phyloP scores from a whole-genome alignment of 1,284 basidiomycete species.

The Abortiporus biennis region DNA sequence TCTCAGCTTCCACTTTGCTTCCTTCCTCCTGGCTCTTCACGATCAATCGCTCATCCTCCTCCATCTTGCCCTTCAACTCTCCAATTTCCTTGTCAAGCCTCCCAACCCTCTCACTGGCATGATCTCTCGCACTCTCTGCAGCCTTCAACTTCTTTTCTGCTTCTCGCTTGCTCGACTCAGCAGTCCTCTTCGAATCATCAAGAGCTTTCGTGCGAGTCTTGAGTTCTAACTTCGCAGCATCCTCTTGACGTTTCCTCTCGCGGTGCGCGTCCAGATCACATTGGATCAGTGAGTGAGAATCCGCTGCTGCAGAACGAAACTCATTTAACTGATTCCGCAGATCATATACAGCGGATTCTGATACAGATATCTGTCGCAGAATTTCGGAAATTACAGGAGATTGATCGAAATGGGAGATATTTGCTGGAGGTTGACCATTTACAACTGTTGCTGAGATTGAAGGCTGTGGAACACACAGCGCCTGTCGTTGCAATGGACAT shows the following conservation, averaged over 20 bases:
- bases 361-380: constrained; percentile 67
- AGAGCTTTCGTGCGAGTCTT: constrained; percentile 78
- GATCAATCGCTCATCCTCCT: constrained; percentile 45
- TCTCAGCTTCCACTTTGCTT: constrained; percentile 32
- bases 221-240: constrained; percentile 69
- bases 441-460: background rate
- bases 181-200: constrained; percentile 82
- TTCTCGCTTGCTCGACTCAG: constrained; percentile 75
- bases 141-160: constrained; percentile 83
- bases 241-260: constrained; percentile 79
- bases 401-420: constrained; percentile 44
- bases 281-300: constrained; percentile 64
- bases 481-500: constrained; percentile 12
- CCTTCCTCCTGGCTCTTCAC: too few species aligned
- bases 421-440: constrained; percentile 12
- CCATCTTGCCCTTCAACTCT: constrained; percentile 46
- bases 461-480: constrained; percentile 16
- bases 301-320: constrained; percentile 53
- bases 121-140: constrained; percentile 61
- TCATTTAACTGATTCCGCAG: constrained; percentile 74
- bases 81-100: constrained; percentile 67
- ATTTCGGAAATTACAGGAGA: constrained; percentile 73
- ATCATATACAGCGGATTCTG: constrained; percentile 65
- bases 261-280: constrained; percentile 71
- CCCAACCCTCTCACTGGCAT: constrained; percentile 57